A percentile compares a stretch with the other conserved stretches of the same genome.
phyloP scores from a whole-genome alignment of 2,329 filamentous ascomycete species.

The Epichloe amarillans region DNA sequence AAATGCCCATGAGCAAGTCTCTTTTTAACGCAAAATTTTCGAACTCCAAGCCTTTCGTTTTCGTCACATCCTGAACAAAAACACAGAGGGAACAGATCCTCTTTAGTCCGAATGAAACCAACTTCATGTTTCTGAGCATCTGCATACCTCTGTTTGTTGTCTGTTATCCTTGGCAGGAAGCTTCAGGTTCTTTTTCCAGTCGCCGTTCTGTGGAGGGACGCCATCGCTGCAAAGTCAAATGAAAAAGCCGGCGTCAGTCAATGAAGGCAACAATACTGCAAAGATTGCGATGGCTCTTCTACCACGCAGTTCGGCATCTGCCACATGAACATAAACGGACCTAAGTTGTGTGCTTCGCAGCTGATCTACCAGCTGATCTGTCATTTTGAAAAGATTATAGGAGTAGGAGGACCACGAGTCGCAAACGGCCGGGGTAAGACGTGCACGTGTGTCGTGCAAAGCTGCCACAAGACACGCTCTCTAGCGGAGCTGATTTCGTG shows the following conservation, averaged over 20 bases:
- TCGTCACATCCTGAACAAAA: slow-evolving; percentile 74
- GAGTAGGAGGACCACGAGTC: slow-evolving; percentile 10
- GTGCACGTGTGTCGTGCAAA: slow-evolving; percentile 11
- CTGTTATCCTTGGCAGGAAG: slow-evolving; percentile 61
- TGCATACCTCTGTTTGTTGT: slow-evolving; percentile 63
- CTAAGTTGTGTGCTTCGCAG: slow-evolving; percentile 28
- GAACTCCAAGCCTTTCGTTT: slow-evolving; percentile 93
- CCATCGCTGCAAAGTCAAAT: slow-evolving; percentile 27
- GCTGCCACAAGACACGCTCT: slow-evolving; percentile 7
- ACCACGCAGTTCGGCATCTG: not conserved
- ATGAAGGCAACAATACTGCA: not conserved
- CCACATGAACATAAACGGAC: slow-evolving; percentile 17
- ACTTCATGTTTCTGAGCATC: not conserved
- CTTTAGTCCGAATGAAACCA: slow-evolving; percentile 7
- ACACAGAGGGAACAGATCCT: slow-evolving; percentile 3
- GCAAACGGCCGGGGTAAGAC: slow-evolving; percentile 4
- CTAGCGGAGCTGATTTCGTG: not conserved
- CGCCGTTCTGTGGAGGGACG: slow-evolving; percentile 32
- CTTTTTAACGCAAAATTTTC: slow-evolving; percentile 94
- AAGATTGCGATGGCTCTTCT: not conserved
- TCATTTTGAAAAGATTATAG: slow-evolving; percentile 21
- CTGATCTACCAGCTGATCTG: slow-evolving; percentile 32
- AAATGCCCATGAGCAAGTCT: slow-evolving; percentile 96
- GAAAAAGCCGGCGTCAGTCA: not conserved
- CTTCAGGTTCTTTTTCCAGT: slow-evolving; percentile 65